Conservation (phyloP, 371 early-diverging fungal genomes). For the Mortierella sp. region DNA sequence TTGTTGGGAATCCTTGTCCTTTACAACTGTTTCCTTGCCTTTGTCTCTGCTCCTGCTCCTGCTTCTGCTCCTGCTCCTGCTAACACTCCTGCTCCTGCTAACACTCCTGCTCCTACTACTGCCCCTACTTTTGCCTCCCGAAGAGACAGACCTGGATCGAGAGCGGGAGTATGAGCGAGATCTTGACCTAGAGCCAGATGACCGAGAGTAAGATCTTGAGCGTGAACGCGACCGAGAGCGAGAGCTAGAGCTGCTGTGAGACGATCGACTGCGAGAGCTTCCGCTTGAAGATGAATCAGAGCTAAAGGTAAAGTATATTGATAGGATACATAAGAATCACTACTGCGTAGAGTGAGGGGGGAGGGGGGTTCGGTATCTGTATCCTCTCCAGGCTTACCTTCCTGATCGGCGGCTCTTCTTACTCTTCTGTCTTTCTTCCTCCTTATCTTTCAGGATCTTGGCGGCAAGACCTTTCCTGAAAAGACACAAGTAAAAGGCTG, state of each 20-base stretch:
- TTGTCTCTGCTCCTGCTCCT: constrained; percentile 12
- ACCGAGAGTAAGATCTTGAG: constrained; percentile 13
- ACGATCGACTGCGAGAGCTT: constrained; percentile 34
- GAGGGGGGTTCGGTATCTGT: neutral
- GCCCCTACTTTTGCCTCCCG: constrained; percentile 7
- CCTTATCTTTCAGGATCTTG: constrained; percentile 65
- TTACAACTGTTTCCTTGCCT: neutral
- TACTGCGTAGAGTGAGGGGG: no score
- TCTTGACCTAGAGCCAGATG: constrained; percentile 11
- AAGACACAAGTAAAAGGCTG: neutral
- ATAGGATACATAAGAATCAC: neutral
- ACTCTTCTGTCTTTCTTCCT: constrained; percentile 50
- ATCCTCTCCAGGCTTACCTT: neutral
- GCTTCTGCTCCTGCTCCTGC: constrained; percentile 4
- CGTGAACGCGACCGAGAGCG: constrained; percentile 23
- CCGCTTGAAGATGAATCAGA: constrained; percentile 37
- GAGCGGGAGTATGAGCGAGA: constrained; percentile 26
- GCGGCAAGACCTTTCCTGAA: constrained; percentile 67
- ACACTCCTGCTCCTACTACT: constrained; percentile 13
- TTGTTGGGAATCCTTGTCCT: neutral
- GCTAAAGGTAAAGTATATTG: neutral
- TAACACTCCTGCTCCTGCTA: neutral
- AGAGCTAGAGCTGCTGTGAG: constrained; percentile 30
- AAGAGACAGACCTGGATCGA: constrained; percentile 21
- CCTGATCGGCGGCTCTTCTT: constrained; percentile 35